Conservation (phyloP, 345 rosid species). For the Orychophragmus violaceus region DNA sequence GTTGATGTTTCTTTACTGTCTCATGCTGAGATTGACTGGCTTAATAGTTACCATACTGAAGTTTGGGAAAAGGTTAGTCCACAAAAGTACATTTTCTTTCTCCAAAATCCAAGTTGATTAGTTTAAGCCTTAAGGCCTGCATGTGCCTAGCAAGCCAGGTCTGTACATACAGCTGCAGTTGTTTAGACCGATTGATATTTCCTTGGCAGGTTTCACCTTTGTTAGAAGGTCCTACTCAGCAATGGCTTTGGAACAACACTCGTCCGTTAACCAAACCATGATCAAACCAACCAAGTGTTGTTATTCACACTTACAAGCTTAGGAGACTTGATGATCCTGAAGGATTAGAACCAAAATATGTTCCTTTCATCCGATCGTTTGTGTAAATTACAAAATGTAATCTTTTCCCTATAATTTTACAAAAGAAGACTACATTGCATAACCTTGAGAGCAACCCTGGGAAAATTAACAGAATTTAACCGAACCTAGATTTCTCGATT, state of each 20-base stretch:
- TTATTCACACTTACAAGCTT: background rate
- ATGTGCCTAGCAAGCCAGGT: background rate
- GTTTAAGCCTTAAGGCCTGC: background rate
- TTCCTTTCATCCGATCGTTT: background rate
- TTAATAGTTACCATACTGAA: constrained; percentile 68
- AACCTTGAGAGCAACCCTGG: no score
- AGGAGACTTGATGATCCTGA: constrained; percentile 8
- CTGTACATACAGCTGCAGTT: background rate
- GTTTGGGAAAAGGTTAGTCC: constrained; percentile 86
- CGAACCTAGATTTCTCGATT: no score
- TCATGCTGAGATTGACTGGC: constrained; percentile 63
- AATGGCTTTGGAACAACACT: constrained; percentile 92
- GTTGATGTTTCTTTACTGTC: constrained; percentile 61
- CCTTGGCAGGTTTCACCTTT: constrained; percentile 74
- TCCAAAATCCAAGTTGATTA: background rate
- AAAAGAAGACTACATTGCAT: no score
- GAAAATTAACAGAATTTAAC: no score
- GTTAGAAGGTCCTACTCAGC: constrained; percentile 57
- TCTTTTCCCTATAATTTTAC: background rate
- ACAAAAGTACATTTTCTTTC: background rate
- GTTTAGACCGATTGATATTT: background rate
- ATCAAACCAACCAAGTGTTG: constrained; percentile 12
- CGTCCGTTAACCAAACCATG: constrained; percentile 44
- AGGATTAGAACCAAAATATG: background rate
- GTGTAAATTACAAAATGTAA: constrained; percentile 17